A percentile compares a stretch with the other conserved stretches of the same genome.
Conservation (phyloP, 2,329 filamentous ascomycete genomes). For the Penicillium expansum region DNA sequence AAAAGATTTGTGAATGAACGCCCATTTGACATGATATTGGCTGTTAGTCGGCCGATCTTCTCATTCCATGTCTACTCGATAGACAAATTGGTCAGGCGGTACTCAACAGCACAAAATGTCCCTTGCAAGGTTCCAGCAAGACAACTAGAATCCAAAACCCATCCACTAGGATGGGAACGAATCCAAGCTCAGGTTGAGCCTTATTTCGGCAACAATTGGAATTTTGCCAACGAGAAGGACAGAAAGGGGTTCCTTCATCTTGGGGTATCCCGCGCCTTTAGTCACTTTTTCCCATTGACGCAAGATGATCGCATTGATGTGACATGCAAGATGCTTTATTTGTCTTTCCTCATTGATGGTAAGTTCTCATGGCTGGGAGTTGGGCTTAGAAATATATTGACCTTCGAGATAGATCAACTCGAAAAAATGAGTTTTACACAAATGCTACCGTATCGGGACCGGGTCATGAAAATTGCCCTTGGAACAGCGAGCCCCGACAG, state of each 20-base stretch:
- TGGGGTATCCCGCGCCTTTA: slow-evolving; percentile 20
- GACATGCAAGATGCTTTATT: slow-evolving; percentile 18
- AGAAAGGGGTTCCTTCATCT: slow-evolving; percentile 14
- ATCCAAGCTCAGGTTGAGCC: slow-evolving; percentile 20
- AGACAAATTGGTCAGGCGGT: not conserved
- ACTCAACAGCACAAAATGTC: slow-evolving; percentile 2
- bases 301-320: slow-evolving; percentile 14
- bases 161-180: slow-evolving; percentile 14
- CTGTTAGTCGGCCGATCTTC: not conserved
- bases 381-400: not conserved
- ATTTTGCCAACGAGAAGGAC: slow-evolving; percentile 14
- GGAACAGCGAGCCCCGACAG: slow-evolving; percentile 7
- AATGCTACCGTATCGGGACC: slow-evolving; percentile 16
- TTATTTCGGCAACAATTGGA: slow-evolving; percentile 16
- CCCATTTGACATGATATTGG: not conserved
- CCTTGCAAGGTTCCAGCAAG: slow-evolving; percentile 5
- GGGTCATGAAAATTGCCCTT: slow-evolving; percentile 9
- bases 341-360: slow-evolving; percentile 20
- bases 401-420: slow-evolving; percentile 13
- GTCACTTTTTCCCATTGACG: slow-evolving; percentile 15
- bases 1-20: not conserved
- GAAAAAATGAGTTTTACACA: slow-evolving; percentile 19
- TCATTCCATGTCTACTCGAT: not conserved
- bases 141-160: slow-evolving; percentile 13
- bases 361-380: not conserved